These are phyloP conservation scores for Acanthamoeba triangularis DNA, from an alignment of 208 protist species.

Conservation along the genomic window DNA sequence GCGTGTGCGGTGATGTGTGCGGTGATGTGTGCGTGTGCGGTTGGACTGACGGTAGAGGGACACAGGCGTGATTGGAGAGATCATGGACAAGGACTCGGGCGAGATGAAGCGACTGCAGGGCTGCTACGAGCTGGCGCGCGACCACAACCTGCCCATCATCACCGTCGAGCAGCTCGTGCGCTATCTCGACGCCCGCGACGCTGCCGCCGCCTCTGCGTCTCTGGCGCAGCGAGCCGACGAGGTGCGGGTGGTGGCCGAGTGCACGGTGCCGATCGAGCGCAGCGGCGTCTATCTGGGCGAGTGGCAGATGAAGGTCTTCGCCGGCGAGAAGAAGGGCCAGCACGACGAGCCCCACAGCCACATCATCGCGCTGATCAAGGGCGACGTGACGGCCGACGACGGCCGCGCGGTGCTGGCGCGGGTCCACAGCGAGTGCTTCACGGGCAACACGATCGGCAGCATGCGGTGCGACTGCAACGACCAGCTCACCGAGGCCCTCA, in stretches of 20 bases:
- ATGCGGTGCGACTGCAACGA: conserved; percentile 86
- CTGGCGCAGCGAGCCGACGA: neutral
- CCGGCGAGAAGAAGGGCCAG: conserved; percentile 58
- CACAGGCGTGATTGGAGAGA: conserved; percentile 32
- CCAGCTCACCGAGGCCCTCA: conserved; percentile 82
- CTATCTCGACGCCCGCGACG: conserved; percentile 60
- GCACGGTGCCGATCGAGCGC: conserved; percentile 76
- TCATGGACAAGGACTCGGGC: conserved; percentile 81
- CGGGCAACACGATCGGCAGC: conserved; percentile 84
- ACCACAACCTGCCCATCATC: conserved; percentile 78
- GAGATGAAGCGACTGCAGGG: conserved; percentile 80
- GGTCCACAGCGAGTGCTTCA: conserved; percentile 83
- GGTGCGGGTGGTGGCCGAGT: conserved; percentile 39
- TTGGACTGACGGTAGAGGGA: no score
- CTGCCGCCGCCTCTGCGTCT: no score
- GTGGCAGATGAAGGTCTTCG: conserved; percentile 76
- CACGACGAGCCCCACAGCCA: conserved; percentile 71
- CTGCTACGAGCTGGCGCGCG: conserved; percentile 73
- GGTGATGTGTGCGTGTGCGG: no score
- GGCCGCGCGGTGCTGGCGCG: neutral
- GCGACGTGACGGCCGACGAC: conserved; percentile 22
- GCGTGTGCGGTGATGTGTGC: no score
- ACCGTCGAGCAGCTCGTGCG: conserved; percentile 78
- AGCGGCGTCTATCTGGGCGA: conserved; percentile 72
- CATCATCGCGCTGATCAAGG: conserved; percentile 72